Conservation (phyloP, 495 filamentous ascomycete species). For the Penicillium robsamsonii region DNA sequence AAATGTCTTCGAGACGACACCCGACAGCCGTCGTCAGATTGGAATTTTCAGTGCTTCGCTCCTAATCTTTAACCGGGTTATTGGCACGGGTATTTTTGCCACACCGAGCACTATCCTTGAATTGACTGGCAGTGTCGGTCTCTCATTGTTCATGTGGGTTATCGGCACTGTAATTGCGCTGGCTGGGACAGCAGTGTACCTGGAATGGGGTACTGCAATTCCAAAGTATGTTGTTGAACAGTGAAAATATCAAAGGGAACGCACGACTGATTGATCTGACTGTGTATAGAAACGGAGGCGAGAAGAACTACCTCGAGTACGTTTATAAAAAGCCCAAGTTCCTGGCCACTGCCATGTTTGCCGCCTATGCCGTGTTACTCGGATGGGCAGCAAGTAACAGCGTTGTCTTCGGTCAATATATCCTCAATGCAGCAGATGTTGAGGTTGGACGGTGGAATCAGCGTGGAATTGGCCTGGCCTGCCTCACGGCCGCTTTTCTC, state of each 20-base stretch:
- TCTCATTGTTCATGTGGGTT: constrained; percentile 55
- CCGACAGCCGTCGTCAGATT: constrained; percentile 60
- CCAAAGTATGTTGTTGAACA: constrained; percentile 30
- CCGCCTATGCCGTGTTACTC: constrained; percentile 55
- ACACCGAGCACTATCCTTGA: constrained; percentile 57
- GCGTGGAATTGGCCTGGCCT: constrained; percentile 64
- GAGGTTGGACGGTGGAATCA: constrained; percentile 65
- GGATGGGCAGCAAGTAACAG: constrained; percentile 61
- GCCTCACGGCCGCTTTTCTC: constrained; percentile 60
- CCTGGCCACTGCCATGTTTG: constrained; percentile 62
- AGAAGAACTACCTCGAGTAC: constrained; percentile 70
- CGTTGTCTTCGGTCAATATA: constrained; percentile 68
- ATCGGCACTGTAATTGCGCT: constrained; percentile 48
- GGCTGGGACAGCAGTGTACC: constrained; percentile 51
- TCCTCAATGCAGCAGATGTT: constrained; percentile 60
- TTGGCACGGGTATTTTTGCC: constrained; percentile 66
- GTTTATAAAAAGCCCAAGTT: constrained; percentile 63
- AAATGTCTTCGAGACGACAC: constrained; percentile 61
- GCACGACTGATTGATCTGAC: background rate
- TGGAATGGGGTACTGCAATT: constrained; percentile 56
- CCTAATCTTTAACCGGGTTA: constrained; percentile 64
- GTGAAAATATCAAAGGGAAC: background rate
- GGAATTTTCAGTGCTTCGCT: constrained; percentile 59
- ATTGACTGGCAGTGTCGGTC: constrained; percentile 51
- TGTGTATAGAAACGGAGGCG: constrained; percentile 57